Evolutionary conservation across 2,329 filamentous ascomycete genomes (phyloP).

Genomic region (Fusarium sp.): DNA sequence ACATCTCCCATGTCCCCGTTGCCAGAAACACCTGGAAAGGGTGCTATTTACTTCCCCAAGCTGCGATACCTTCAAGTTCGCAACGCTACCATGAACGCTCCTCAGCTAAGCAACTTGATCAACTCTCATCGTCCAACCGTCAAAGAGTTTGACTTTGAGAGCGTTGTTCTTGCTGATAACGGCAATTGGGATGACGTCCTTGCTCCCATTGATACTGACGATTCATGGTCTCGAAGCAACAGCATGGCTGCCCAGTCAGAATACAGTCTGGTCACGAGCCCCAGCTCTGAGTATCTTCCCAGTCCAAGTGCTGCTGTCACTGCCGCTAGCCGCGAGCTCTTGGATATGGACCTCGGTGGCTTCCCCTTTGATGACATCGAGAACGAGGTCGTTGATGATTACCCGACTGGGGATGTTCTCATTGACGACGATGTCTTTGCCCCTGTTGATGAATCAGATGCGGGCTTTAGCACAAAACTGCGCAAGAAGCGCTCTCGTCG

Average conservation of each 20-base stretch:
- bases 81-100: slow-evolving; percentile 77
- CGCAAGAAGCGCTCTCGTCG: slow-evolving; percentile 58
- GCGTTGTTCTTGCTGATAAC: slow-evolving; percentile 73
- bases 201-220: slow-evolving; percentile 69
- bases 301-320: slow-evolving; percentile 65
- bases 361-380: slow-evolving; percentile 54
- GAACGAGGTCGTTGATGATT: slow-evolving; percentile 47
- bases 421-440: slow-evolving; percentile 15
- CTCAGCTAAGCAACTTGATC: slow-evolving; percentile 78
- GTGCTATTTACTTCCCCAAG: slow-evolving; percentile 73
- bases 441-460: slow-evolving; percentile 39
- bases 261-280: slow-evolving; percentile 51
- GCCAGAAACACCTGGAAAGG: slow-evolving; percentile 62
- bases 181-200: slow-evolving; percentile 87
- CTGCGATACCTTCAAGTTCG: slow-evolving; percentile 76
- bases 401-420: slow-evolving; percentile 48
- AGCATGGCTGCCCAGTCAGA: slow-evolving; percentile 46
- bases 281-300: slow-evolving; percentile 55
- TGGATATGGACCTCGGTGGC: slow-evolving; percentile 54
- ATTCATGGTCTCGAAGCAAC: slow-evolving; percentile 53
- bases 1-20: slow-evolving; percentile 73
- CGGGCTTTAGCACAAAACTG: slow-evolving; percentile 60
- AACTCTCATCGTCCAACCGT: slow-evolving; percentile 74
- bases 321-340: slow-evolving; percentile 64
- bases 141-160: slow-evolving; percentile 83